A percentile compares a stretch with the other conserved stretches of the same genome.
Conservation (phyloP, 441 rosid genomes). For the Gossypium gossypioides region DNA sequence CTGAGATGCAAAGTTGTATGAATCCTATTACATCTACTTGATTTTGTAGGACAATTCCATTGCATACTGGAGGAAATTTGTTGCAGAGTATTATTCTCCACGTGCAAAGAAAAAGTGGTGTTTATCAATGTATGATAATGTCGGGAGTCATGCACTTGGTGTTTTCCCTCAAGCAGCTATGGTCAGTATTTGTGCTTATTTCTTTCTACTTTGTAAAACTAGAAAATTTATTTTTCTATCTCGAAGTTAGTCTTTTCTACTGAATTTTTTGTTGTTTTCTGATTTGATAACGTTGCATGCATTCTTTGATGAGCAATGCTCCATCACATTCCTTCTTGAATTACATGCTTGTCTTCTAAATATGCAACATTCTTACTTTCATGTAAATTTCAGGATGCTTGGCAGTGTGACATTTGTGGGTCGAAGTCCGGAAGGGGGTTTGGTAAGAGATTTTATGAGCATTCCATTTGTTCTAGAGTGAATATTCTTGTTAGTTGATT, state of each 20-base stretch:
- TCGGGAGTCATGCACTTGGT: conserved; percentile 86
- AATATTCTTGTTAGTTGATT: not conserved
- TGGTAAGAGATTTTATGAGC: conserved; percentile 46
- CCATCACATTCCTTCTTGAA: not conserved
- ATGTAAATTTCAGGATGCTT: conserved; percentile 60
- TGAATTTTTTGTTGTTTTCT: not conserved
- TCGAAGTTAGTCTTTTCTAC: not conserved
- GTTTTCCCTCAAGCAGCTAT: conserved; percentile 90
- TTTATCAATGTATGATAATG: conserved; percentile 77
- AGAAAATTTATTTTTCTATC: not conserved
- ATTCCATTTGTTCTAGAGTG: not conserved
- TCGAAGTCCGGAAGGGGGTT: conserved; percentile 97
- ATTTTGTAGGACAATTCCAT: conserved; percentile 67
- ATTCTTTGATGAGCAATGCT: not conserved
- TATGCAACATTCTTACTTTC: not conserved
- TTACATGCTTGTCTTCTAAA: not conserved
- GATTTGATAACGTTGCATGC: not conserved
- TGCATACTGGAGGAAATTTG: conserved; percentile 94
- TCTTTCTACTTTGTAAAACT: not conserved
- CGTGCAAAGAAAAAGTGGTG: conserved; percentile 98
- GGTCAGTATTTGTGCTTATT: conserved; percentile 41
- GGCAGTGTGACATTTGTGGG: conserved; percentile 96
- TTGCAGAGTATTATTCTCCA: conserved; percentile 83
- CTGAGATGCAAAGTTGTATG: not conserved
- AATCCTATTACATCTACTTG: conserved; percentile 9